These are phyloP conservation scores for Acanthamoeba lenticulata DNA, from an alignment of 208 protist genomes.

Conservation along the genomic window DNA sequence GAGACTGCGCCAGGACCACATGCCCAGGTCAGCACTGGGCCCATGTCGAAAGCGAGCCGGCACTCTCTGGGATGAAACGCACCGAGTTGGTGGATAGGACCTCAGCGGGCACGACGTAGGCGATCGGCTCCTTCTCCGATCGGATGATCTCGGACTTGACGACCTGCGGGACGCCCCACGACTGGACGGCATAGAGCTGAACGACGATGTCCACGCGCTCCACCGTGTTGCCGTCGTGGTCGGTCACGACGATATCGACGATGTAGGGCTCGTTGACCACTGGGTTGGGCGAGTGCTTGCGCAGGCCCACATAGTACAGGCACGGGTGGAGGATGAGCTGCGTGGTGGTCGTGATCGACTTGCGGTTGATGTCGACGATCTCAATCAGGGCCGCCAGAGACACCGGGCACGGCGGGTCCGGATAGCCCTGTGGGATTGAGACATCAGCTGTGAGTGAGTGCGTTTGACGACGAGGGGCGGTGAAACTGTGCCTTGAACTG, in stretches of 20 bases:
- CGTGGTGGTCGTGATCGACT: conserved; percentile 50
- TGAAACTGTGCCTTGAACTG: conserved; percentile 15
- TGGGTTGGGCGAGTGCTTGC: not conserved
- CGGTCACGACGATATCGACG: conserved; percentile 44
- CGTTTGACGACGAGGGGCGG: not conserved
- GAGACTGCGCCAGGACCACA: too few species aligned
- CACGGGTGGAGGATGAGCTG: conserved; percentile 66
- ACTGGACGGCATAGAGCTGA: not conserved
- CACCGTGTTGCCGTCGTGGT: conserved; percentile 49
- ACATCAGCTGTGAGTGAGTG: not conserved
- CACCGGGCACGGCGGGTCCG: conserved; percentile 58
- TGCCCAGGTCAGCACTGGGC: not conserved
- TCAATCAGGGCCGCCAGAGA: conserved; percentile 54
- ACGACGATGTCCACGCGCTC: not conserved
- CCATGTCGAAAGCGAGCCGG: not conserved
- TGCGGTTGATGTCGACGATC: conserved; percentile 65
- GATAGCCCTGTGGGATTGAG: conserved; percentile 10
- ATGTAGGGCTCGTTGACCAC: not conserved
- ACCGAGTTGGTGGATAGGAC: not conserved
- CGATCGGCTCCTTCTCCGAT: conserved; percentile 1
- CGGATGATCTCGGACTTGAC: not conserved
- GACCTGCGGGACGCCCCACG: not conserved
- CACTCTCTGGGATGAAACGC: not conserved
- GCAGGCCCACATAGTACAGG: conserved; percentile 65
- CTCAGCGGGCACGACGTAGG: not conserved